Percentiles rank a stretch among this genome's conserved stretches.
Evolutionary conservation across 768 basidiomycete genomes (phyloP).

Genomic region (Termitomyces sp.): DNA sequence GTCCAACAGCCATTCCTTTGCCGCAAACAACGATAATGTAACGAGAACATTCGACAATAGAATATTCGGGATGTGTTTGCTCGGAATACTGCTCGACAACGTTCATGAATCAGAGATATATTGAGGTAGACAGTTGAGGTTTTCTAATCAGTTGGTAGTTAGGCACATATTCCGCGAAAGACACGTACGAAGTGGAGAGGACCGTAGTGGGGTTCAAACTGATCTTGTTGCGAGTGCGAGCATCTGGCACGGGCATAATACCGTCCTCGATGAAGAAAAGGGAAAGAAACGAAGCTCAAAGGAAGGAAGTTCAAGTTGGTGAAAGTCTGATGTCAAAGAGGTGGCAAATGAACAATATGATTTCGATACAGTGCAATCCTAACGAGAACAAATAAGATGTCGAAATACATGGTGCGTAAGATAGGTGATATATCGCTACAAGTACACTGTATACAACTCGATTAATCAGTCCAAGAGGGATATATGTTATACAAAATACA

Average conservation of each 20-base stretch:
- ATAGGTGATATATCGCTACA: conserved; percentile 14
- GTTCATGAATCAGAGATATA: too few relatives aligned
- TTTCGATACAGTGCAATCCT: conserved; percentile 7
- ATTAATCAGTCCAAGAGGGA: conserved; percentile 7
- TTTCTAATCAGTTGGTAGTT: conserved; percentile 3
- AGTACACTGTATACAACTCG: conserved; percentile 13
- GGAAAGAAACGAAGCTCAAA: conserved; percentile 3
- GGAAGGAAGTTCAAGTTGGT: background rate
- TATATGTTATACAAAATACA: conserved; percentile 8
- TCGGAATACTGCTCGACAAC: conserved; percentile 41
- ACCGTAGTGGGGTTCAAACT: conserved; percentile 54
- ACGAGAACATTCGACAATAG: conserved; percentile 61
- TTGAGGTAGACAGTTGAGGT: conserved; percentile 20
- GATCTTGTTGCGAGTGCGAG: conserved; percentile 62
- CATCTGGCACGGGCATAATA: conserved; percentile 64
- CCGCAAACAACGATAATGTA: conserved; percentile 56
- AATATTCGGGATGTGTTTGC: conserved; percentile 50
- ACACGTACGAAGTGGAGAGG: conserved; percentile 50
- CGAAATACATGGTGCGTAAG: conserved; percentile 8
- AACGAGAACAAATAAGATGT: conserved; percentile 29
- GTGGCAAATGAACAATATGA: background rate
- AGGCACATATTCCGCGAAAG: background rate
- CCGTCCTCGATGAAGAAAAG: conserved; percentile 9
- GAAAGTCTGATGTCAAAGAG: background rate
- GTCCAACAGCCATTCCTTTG: conserved; percentile 65